These are phyloP conservation scores for Pseudopyricularia javanii DNA, from an alignment of 2,329 filamentous ascomycete species.

Conservation along the genomic window DNA sequence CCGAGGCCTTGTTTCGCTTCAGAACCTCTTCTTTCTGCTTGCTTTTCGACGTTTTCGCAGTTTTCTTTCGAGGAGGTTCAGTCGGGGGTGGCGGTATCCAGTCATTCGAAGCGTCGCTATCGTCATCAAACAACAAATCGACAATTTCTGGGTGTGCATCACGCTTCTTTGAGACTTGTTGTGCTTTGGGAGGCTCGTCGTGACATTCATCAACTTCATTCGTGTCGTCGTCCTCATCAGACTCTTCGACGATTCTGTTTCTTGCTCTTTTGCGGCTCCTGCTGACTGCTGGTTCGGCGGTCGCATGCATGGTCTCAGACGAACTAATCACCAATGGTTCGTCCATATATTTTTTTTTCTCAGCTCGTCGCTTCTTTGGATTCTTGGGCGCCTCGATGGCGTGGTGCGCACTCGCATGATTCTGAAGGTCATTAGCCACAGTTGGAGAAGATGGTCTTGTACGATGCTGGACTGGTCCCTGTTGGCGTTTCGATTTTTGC, in stretches of 20 bases:
- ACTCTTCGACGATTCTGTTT: not conserved
- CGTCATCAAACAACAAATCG: not conserved
- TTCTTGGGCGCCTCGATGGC: not conserved
- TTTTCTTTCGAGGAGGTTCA: not conserved
- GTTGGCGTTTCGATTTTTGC: not conserved
- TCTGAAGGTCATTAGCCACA: not conserved
- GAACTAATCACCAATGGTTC: not conserved
- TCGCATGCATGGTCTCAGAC: not conserved
- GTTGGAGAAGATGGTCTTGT: not conserved
- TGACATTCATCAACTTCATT: too few species aligned
- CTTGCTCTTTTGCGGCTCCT: not conserved
- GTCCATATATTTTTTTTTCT: not conserved
- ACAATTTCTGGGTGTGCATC: not conserved
- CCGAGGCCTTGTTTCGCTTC: not conserved
- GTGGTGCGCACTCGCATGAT: not conserved
- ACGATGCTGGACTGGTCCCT: not conserved
- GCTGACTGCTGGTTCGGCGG: not conserved
- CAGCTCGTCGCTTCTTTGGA: not conserved
- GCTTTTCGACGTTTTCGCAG: not conserved
- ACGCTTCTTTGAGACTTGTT: not conserved
- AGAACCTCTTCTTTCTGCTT: not conserved
- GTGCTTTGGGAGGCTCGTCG: not conserved
- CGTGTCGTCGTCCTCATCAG: not conserved
- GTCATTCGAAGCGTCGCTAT: not conserved
- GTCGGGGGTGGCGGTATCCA: not conserved